phyloP scores from a whole-genome alignment of 2,329 filamentous ascomycete species.

The Rhinocladiella mackenziei region DNA sequence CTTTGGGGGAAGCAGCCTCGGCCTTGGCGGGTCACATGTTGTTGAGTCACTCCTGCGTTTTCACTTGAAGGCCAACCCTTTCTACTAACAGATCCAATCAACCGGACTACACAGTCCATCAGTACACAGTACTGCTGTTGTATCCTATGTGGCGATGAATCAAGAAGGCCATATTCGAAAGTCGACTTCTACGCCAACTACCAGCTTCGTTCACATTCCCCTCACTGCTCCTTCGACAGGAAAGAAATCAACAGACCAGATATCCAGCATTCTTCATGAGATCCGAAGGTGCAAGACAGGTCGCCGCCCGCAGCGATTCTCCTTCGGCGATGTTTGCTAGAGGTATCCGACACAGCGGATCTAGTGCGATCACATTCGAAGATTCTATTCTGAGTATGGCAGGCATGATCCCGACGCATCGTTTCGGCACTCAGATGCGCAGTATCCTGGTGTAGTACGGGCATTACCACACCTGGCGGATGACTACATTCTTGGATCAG shows the following conservation, averaged over 20 bases:
- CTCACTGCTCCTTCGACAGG: neutral
- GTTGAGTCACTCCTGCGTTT: no score
- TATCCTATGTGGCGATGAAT: neutral
- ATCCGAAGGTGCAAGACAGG: neutral
- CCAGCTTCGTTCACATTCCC: neutral
- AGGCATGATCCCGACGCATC: neutral
- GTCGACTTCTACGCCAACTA: neutral
- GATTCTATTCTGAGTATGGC: neutral
- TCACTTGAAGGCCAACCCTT: no score
- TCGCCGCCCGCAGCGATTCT: neutral
- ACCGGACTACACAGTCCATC: no score
- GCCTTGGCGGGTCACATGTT: no score
- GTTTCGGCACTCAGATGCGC: neutral
- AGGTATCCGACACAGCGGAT: neutral
- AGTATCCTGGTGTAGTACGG: neutral
- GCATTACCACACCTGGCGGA: neutral
- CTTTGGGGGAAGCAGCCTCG: no score
- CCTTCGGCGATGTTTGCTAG: neutral
- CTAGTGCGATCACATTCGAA: neutral
- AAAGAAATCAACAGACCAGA: neutral
- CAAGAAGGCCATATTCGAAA: neutral
- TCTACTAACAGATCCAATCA: no score
- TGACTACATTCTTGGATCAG: neutral
- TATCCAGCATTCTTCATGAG: neutral
- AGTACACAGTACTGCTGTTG: no score